Base-by-base conservation (phyloP, 441 rosid species). In the Euphorbia corollata region DNA sequence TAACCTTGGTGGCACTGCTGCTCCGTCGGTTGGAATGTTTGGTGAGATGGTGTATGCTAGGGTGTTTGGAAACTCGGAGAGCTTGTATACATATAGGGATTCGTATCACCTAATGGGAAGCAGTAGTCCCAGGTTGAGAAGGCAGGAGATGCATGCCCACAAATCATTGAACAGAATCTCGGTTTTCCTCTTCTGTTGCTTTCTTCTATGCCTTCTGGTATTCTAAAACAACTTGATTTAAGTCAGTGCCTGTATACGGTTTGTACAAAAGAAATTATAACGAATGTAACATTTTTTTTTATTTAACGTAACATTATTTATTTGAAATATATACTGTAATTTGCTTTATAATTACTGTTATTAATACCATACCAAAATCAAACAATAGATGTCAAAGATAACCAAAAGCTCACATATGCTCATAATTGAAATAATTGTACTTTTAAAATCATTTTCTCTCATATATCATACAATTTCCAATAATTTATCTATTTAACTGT, bases 111-210 rank as follows among this genome's bases (percentile, higher is more conserved):
- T 77, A 24, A 50, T 76, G 68, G 81, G 81, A 30, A 78, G 78
- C 47, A 74, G 80, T 47, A 87, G 71, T 74, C 83, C 83, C 36
- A 84, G 95, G 80, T 61, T 81, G 78, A 80, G 92, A 68, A 79
- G 90, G 81, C 87, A 77, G 75, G 92, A 82, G 77, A 80, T 89
- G 76, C 92, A 80, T 66, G 82, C 79, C 19, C 77, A 84, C 60
- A 87, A 82, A 69, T 91, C 91, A 39, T 80, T 91, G 59, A 82
- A 85, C 73, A 86, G 94, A 83, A 82, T 91, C 65, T 85, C 96
- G 0, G 67, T 87, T 74, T 91, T 89, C 78, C 81, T 91, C 59
- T 81, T 85, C 72, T 87, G 93, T 61, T 91, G 90, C 82, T 74
- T 89, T 59, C 67, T 91, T 64, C 68, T 91, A 41, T 91, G 97